Evolutionary conservation across 768 basidiomycete species (phyloP).

Genomic region (Mycena amicta): DNA sequence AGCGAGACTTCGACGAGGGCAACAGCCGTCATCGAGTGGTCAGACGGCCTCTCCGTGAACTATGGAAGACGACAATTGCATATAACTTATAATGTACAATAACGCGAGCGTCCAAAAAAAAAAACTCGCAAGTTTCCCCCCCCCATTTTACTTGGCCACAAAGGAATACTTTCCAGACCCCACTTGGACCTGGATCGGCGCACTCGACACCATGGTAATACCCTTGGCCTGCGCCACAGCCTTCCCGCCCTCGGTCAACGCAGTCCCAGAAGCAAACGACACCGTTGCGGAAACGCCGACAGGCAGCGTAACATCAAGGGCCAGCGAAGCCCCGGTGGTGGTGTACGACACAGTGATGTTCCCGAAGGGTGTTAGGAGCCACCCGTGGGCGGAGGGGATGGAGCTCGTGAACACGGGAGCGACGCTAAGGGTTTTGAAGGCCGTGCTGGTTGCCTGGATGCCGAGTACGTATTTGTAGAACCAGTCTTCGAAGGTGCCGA

Average conservation of each 20-base stretch:
- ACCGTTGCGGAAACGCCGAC: conserved; percentile 30
- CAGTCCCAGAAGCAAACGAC: conserved; percentile 9
- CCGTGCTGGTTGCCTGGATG: conserved; percentile 27
- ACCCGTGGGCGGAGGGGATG: conserved; percentile 25
- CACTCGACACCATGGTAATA: background rate
- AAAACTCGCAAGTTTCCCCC: too few species aligned
- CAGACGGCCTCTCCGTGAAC: too few species aligned
- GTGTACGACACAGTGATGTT: conserved; percentile 30
- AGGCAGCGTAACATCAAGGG: conserved; percentile 25
- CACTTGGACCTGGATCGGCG: conserved; percentile 10
- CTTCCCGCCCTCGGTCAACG: conserved; percentile 19
- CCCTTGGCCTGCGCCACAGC: conserved; percentile 6
- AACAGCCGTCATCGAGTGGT: too few species aligned
- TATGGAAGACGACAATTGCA: too few species aligned
- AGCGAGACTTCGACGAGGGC: too few species aligned
- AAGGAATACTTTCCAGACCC: conserved; percentile 25
- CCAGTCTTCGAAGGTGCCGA: conserved; percentile 37
- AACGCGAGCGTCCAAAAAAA: too few species aligned
- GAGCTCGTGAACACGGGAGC: conserved; percentile 23
- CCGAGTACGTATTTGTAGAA: conserved; percentile 32
- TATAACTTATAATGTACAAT: too few species aligned
- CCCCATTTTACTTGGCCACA: conserved; percentile 4
- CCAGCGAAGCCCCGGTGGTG: conserved; percentile 14
- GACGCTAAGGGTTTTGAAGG: conserved; percentile 29
- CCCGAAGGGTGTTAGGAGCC: conserved; percentile 32